Evolutionary conservation across 768 basidiomycete species (phyloP), one percentile per base, ranked within the genome.

Genomic region (Auricularia sp.): DNA sequence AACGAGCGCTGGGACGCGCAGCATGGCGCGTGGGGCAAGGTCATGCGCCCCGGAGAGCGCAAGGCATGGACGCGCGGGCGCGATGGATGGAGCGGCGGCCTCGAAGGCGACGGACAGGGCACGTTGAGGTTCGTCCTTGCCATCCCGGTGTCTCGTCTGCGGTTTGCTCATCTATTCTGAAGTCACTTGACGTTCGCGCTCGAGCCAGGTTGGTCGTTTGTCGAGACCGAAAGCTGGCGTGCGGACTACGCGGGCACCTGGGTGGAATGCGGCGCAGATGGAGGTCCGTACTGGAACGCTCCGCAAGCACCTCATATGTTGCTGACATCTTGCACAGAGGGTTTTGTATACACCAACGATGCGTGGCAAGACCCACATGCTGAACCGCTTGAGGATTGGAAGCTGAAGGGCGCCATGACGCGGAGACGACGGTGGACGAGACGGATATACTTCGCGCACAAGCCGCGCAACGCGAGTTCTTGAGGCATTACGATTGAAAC

Each of bases 341-440:
- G 89, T 3, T 93, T 91, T 90, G 83, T 88, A 14, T 92, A 92
- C 69, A 87, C 87, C 7, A 88, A 90, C 66, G 90, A 91, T 65
- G 76, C 80, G 0, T 93, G 91, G 91, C 75, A 83, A 3, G 79
- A 85, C 64, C 77, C 84, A 11, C 64, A 74, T 71, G 44, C 74
- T 71, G 67, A 67, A 72, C 71, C 78, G 73, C 47, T 77, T 77
- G 75, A 74, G 63, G 77, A 70, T 66, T 81, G 76, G 72, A 80
- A 74, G 67, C 77, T 76, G 51, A 54, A 67, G 0, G 77, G 79
- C 3, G 80, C 73, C 1, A 76, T 89, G 67, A 91, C 89, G 18
- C 75, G 89, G 58, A 73, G 89, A 67, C 74, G 89, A 67, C 76
- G 87, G 63, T 91, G 91, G 90, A 75, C 82, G 10, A 76, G 88